phyloP scores from a whole-genome alignment of 106 monocot species.

The Gastrodia elata region DNA sequence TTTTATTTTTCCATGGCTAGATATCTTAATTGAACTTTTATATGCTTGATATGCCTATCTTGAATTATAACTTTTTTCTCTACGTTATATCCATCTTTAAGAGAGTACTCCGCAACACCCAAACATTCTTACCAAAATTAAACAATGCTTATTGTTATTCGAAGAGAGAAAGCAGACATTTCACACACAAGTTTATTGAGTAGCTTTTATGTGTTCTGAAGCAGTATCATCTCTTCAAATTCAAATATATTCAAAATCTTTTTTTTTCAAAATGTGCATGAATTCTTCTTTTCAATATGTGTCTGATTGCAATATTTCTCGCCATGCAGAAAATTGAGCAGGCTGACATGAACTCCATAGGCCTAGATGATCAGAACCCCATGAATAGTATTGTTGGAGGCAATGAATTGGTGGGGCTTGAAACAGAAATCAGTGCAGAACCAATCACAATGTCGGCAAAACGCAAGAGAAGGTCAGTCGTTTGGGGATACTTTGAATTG shows the following conservation, averaged over 20 bases:
- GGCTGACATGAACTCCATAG: conserved; percentile 5
- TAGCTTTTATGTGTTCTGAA: background rate
- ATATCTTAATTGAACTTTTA: too few species aligned
- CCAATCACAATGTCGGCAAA: conserved; percentile 1
- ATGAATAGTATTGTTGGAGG: background rate
- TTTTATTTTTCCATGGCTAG: too few species aligned
- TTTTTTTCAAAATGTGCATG: background rate
- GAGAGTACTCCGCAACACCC: background rate
- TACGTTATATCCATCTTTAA: too few species aligned
- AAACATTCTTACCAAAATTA: conserved; percentile 2
- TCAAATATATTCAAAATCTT: background rate
- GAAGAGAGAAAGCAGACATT: background rate
- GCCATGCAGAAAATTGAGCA: background rate
- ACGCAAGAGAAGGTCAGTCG: conserved; percentile 7
- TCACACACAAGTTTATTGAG: background rate
- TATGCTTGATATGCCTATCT: too few species aligned
- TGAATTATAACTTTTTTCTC: too few species aligned
- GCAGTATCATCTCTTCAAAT: background rate
- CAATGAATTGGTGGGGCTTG: background rate
- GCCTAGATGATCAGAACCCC: background rate
- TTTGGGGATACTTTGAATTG: conserved; percentile 15
- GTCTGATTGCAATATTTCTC: background rate
- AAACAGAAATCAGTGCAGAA: conserved; percentile 6
- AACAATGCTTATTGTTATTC: background rate
- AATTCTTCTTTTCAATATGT: background rate